Evolutionary conservation across 305 asterid species (phyloP), one percentile per base, ranked within the genome.

Genomic region (Fraxinus sp.): DNA sequence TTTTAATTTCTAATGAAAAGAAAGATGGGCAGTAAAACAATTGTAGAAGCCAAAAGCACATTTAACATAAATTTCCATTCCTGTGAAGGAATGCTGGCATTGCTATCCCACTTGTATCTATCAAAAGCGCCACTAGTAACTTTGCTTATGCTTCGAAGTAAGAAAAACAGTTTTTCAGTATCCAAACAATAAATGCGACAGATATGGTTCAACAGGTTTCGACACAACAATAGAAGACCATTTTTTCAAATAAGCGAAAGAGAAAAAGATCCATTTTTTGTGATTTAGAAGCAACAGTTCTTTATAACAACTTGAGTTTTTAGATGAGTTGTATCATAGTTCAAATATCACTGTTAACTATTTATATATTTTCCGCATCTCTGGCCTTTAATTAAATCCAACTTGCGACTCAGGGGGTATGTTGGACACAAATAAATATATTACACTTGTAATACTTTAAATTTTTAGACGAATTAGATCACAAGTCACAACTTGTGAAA

Each of bases 171-270:
- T 81, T 83, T 33, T 26, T 30, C 16, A 36, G 78, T 36, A 57
- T 89, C 87, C 87, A 35, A 83, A 44, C 90, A 86, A 64, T 89
- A 87, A 89, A 87, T 89, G 90, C 89, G 66, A 81, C 82, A 87
- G 90, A 89, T 87, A 82, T 84, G 37, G 74, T 13, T 39, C 39
- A 0, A 35, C 7, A 1, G 5, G 5, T 35, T 26, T 26, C 1
- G 28, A 26, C 28, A 26, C 28, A 26, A 26, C 28, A 26, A 26
- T 26, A 26, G 1, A 26, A 26, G 28, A 26, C 1, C 39, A 4
- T 35, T 35, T 33, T 35, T 35, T 35, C 52, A 41, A 77, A 22
- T 5, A 35, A 35, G 36, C 6, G 26, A 46, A 4, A 26, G 46
- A 80, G 30, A 28, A 28, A 28, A 28, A 28, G 30, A 28, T 28